Base-by-base conservation (phyloP, 176 grass and related monocot species). In the Triticum dicoccoides region DNA sequence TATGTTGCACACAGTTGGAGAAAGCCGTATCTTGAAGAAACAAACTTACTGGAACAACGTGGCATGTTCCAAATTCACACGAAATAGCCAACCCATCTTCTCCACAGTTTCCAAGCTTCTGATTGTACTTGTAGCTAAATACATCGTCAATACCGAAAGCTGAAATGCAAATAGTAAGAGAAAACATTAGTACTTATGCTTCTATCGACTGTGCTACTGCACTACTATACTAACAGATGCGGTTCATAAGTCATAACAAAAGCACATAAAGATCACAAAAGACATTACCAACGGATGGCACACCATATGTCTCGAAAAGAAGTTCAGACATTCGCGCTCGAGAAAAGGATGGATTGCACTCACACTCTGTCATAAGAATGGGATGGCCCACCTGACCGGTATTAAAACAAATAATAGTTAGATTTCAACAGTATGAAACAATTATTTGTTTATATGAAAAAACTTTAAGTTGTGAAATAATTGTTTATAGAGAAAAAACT, bases 331-430 rank as follows among this genome's bases (percentile, higher is more conserved):
- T 98, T 86, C 91, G 91, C 89, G 88, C 90, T 77, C 94, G 92
- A 87, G 97, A 96, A 86, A 88, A 96, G 44, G 93, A 85, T 9
- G 97, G 97, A 74, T 98, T 98, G 76, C 94, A 96, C 83, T 92
- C 93, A 82, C 97, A 96, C 83, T 98, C 97, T 65, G 97, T 96
- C 94, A 98, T 96, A 59, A 98, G 86, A 89, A 98, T 96, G 82
- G 97, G 97, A 94, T 98, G 97, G 78, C 85, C 85, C 73, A 98
- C 93, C 91, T 98, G 88, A 83, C 21, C 78, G 87, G 63, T 5
- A 80, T 87, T 70, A 0, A 59, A 21, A 21, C 54, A 59, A 59
- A 59, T 59, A 59, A 87, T 67, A 73, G 86, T 88, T 85, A 87
- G 78, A 49, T 87, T 71, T 73, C 11, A 76, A 44, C 9, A 44